Conservation (phyloP, 768 basidiomycete genomes). For the Clitopilus passeckerianus region DNA sequence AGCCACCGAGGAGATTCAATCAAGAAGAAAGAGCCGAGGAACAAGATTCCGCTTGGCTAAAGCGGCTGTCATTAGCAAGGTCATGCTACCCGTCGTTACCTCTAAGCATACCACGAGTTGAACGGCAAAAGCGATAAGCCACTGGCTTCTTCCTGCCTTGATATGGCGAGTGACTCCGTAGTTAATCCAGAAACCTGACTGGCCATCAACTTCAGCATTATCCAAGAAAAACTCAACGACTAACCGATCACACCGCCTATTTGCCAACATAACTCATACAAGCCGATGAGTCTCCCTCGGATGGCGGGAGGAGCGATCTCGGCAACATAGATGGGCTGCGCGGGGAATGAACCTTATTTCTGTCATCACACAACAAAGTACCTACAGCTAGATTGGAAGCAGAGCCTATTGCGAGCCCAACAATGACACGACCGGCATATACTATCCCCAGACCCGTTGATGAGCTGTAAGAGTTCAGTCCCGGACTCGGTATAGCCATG, state of each 20-base stretch:
- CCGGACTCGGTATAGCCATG: not conserved
- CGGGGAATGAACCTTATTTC: not conserved
- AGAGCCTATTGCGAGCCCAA: constrained; percentile 35
- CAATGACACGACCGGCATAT: constrained; percentile 37
- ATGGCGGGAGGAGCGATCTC: constrained; percentile 41
- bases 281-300: constrained; percentile 41
- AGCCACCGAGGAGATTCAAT: constrained; percentile 33
- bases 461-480: constrained; percentile 10
- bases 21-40: constrained; percentile 25
- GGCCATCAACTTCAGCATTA: not conserved
- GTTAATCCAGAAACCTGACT: constrained; percentile 29
- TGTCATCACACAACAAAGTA: not conserved
- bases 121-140: constrained; percentile 33
- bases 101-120: constrained; percentile 25
- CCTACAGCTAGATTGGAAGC: constrained; percentile 28
- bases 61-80: not conserved
- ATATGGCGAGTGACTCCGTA: constrained; percentile 28
- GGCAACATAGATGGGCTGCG: constrained; percentile 34
- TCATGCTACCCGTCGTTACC: not conserved
- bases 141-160: constrained; percentile 22
- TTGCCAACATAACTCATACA: constrained; percentile 46
- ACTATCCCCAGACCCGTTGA: constrained; percentile 28
- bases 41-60: constrained; percentile 27
- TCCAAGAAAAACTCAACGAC: constrained; percentile 6
- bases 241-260: constrained; percentile 37